Evolutionary conservation across 139 green algal genomes (phyloP), one percentile per base, ranked within the genome.

Genomic region (Zygnema cylindricum): DNA sequence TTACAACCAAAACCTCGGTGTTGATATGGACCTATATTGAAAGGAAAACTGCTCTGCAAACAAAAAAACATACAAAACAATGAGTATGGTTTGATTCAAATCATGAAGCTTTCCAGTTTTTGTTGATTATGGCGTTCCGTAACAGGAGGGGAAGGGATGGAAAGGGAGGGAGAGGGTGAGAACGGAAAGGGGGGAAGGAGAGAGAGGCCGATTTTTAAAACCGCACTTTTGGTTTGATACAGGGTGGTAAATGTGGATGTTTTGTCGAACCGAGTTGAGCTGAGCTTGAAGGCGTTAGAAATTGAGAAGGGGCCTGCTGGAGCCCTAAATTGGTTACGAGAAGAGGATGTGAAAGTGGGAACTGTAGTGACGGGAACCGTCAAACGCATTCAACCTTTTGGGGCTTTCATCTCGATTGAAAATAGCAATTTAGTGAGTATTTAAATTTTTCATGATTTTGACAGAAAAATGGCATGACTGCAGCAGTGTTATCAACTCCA

Each of bases 361-460:
- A 40, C 84, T 41, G 2, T 86, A 33, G 69, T 93, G 77, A 54
- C 3, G 1, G 91, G 91, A n/a, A 78, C 75, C 42, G 86, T 93
- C 1, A 54, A 86, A 36, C 32, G 71, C 41, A 75, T 93, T 30
- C 85, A 98, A 90, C 75, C 85, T 11, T 98, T 94, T 78, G 96
- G 96, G n/a, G 93, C 98, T 63, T 98, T 99, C 90, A 92, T 99
- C 2, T 89, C 94, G 43, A 76, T 98, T 30, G 91, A 93, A n/a
- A 73, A 82, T 54, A 92, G 73, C 85, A 78, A 82, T 30, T 7
- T 83, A 35, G 85, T 78, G 43, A 32, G 1, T 79, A 7, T n/a
- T n/a, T n/a, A n/a, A n/a, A n/a, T n/a, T n/a, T n/a, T n/a, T n/a
- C n/a, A n/a, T n/a, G n/a, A n/a, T n/a, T n/a, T n/a, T n/a, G n/a